phyloP scores from a whole-genome alignment of 108 stramenopile genomes.

The Skeletonema menzelii region DNA sequence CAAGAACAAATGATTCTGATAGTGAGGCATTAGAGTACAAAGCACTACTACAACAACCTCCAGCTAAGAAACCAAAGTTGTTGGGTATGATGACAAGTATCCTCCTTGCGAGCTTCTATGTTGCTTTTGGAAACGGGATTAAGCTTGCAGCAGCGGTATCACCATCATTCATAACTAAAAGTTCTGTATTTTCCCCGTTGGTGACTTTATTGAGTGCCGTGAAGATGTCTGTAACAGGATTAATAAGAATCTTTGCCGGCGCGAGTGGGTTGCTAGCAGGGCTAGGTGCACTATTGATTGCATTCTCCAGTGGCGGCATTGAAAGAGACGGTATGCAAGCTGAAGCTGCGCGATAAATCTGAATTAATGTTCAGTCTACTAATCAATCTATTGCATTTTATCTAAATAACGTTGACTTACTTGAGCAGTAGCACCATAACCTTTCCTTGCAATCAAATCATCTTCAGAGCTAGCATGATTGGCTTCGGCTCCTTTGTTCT shows the following conservation, averaged over 20 bases:
- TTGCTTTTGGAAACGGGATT: conserved; percentile 11
- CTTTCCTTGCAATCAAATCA: background rate
- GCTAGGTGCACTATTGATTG: conserved; percentile 10
- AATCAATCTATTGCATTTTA: background rate
- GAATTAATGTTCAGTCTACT: too few species aligned
- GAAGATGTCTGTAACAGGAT: background rate
- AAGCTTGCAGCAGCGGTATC: background rate
- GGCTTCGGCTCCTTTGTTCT: background rate
- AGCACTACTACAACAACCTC: conserved; percentile 22
- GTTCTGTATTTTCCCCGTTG: background rate
- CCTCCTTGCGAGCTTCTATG: conserved; percentile 14
- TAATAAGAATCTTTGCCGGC: conserved; percentile 19
- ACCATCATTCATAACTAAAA: background rate
- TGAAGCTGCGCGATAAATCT: background rate
- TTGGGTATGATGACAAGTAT: conserved; percentile 21
- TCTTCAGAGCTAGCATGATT: background rate
- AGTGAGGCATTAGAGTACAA: conserved; percentile 31
- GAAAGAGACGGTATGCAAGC: conserved; percentile 21
- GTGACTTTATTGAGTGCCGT: background rate
- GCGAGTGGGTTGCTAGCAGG: conserved; percentile 17
- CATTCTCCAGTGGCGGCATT: conserved; percentile 38
- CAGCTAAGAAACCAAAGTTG: conserved; percentile 21
- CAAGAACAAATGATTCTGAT: conserved; percentile 8
- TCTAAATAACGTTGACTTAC: background rate
- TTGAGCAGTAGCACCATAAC: background rate